Conservation (phyloP, 106 monocot species). For the Hemerocallis citrina region DNA sequence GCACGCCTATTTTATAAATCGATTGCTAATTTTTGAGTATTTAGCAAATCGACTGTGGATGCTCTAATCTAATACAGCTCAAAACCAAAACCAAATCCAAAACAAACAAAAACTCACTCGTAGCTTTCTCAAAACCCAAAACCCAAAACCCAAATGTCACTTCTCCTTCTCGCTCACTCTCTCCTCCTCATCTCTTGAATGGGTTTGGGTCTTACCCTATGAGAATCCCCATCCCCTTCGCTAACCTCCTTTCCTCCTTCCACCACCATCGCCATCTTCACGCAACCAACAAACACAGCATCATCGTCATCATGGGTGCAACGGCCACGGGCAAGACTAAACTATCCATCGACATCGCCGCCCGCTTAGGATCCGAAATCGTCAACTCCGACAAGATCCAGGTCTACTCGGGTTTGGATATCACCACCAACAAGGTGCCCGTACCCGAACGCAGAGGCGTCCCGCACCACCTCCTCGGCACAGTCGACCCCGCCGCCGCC, state of each 20-base stretch:
- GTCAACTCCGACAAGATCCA: constrained; percentile 95
- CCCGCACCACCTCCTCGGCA: constrained; percentile 80
- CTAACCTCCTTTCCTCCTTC: neutral
- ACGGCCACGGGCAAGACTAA: constrained; percentile 89
- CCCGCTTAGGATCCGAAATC: constrained; percentile 40
- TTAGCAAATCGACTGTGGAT: no score
- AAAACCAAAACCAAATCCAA: no score
- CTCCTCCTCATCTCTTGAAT: no score
- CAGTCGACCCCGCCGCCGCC: constrained; percentile 32
- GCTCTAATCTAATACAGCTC: no score
- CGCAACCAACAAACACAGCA: neutral
- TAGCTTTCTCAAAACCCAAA: no score
- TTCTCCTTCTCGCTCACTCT: no score
- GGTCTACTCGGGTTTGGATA: constrained; percentile 73
- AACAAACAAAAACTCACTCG: no score
- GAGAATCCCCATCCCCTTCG: no score
- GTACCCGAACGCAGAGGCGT: constrained; percentile 48
- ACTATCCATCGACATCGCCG: constrained; percentile 77
- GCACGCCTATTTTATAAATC: no score
- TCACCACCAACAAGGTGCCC: constrained; percentile 88
- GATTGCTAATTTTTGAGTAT: no score
- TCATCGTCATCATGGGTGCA: constrained; percentile 83
- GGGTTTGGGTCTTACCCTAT: no score
- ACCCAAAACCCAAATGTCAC: no score
- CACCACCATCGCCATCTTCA: neutral